These are phyloP conservation scores for Kingdonia uniflora DNA, from an alignment of 164 flowering plant genomes.

Conservation along the genomic window DNA sequence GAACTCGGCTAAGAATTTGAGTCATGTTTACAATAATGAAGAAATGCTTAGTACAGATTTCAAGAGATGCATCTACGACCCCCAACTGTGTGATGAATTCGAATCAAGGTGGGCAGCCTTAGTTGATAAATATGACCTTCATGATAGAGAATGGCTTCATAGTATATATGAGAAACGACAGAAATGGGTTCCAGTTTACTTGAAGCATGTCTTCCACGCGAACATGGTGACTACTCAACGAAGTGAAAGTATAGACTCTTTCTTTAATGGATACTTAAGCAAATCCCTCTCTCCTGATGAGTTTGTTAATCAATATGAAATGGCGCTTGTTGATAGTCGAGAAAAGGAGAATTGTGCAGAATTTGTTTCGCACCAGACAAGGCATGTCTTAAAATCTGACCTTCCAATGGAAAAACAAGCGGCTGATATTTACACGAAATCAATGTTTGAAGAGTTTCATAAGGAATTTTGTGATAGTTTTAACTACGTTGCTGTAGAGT, in stretches of 20 bases:
- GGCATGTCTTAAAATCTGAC: constrained; percentile 9
- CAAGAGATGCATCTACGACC: constrained; percentile 11
- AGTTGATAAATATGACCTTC: constrained; percentile 10
- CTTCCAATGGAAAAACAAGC: constrained; percentile 17
- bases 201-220: constrained; percentile 13
- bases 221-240: constrained; percentile 9
- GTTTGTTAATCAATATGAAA: constrained; percentile 13
- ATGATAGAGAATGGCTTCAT: constrained; percentile 12
- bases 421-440: constrained; percentile 9
- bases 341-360: constrained; percentile 15
- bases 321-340: constrained; percentile 10
- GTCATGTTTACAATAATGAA: constrained; percentile 9
- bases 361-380: constrained; percentile 10
- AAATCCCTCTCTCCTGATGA: constrained; percentile 10
- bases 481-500: constrained; percentile 11
- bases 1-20: constrained; percentile 12
- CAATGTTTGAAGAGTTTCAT: constrained; percentile 14
- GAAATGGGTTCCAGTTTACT: constrained; percentile 14
- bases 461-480: constrained; percentile 15
- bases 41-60: constrained; percentile 10
- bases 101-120: constrained; percentile 12
- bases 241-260: constrained; percentile 9
- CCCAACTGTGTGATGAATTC: constrained; percentile 10
- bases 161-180: constrained; percentile 7
- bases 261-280: constrained; percentile 12